Percentiles rank a stretch among this genome's conserved stretches.
These are phyloP conservation scores for Phoenix roebelenii DNA, from an alignment of 176 grass and related monocot species.

Conservation along the genomic window DNA sequence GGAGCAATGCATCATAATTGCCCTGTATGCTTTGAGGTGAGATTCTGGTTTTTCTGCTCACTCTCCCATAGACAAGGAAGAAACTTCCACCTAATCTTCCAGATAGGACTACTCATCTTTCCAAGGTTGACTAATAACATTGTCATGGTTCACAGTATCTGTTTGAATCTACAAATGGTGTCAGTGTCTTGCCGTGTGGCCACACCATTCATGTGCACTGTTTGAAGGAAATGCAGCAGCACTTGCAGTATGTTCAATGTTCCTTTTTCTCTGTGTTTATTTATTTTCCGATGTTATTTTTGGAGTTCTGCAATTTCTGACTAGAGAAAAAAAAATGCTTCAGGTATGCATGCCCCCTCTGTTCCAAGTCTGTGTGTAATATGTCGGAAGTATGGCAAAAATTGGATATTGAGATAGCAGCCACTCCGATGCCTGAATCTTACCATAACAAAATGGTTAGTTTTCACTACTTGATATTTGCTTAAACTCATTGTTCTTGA, in stretches of 20 bases:
- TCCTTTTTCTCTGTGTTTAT: neutral
- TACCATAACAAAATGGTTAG: conserved; percentile 65
- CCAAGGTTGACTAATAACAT: neutral
- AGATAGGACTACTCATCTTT: neutral
- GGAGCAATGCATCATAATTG: conserved; percentile 97
- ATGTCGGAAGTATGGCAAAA: conserved; percentile 96
- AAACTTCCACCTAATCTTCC: no score
- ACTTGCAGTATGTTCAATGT: conserved; percentile 52
- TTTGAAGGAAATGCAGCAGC: conserved; percentile 87
- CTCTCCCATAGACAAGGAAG: neutral
- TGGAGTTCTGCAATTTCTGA: neutral
- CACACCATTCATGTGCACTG: conserved; percentile 87
- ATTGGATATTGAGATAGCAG: conserved; percentile 64
- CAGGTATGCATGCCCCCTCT: conserved; percentile 85
- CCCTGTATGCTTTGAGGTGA: conserved; percentile 94
- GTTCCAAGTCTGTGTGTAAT: conserved; percentile 93
- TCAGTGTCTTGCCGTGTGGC: conserved; percentile 69
- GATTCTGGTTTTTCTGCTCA: neutral
- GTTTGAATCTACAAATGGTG: conserved; percentile 70
- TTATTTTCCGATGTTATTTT: neutral
- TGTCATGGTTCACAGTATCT: conserved; percentile 41
- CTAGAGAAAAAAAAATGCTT: neutral
- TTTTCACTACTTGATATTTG: neutral
- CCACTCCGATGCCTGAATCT: conserved; percentile 39
- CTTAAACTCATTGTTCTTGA: no score